A percentile compares a stretch with the other conserved stretches of the same genome.
Conservation (phyloP, 805 yeast species). For the Dipodascus geniculatus region DNA sequence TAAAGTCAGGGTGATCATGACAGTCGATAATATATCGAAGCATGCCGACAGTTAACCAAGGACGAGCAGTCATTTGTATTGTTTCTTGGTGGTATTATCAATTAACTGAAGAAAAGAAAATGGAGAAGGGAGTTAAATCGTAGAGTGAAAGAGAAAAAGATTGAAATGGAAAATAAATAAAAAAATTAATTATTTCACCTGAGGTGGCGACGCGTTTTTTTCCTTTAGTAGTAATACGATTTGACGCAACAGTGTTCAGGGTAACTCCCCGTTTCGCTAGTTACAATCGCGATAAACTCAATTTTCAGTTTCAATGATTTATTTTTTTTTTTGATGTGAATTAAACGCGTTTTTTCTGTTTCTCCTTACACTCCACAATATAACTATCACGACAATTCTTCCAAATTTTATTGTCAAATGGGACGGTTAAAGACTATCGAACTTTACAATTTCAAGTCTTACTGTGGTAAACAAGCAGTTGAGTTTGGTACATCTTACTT, state of each 20-base stretch:
- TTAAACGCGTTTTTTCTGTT: not conserved
- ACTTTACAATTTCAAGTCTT: constrained; percentile 82
- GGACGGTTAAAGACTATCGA: constrained; percentile 74
- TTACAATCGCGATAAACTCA: too few species aligned
- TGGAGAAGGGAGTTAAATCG: not conserved
- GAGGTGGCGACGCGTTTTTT: not conserved
- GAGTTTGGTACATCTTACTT: constrained; percentile 74
- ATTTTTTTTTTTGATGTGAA: not conserved
- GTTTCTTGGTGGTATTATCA: too few species aligned
- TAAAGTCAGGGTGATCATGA: not conserved
- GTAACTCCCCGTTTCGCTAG: not conserved
- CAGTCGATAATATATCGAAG: not conserved
- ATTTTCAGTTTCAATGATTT: not conserved
- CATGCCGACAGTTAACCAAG: not conserved
- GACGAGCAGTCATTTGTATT: not conserved
- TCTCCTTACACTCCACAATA: not conserved
- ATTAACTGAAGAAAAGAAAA: too few species aligned
- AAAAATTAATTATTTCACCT: not conserved
- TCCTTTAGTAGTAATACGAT: not conserved
- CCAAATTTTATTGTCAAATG: constrained; percentile 33
- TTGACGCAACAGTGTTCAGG: not conserved
- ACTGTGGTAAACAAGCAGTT: constrained; percentile 59
- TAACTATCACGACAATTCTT: too few species aligned
- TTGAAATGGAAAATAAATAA: not conserved
- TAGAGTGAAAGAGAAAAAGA: not conserved